These are phyloP conservation scores for Crithidia expoeki DNA, from an alignment of 208 protist genomes.

Conservation along the genomic window DNA sequence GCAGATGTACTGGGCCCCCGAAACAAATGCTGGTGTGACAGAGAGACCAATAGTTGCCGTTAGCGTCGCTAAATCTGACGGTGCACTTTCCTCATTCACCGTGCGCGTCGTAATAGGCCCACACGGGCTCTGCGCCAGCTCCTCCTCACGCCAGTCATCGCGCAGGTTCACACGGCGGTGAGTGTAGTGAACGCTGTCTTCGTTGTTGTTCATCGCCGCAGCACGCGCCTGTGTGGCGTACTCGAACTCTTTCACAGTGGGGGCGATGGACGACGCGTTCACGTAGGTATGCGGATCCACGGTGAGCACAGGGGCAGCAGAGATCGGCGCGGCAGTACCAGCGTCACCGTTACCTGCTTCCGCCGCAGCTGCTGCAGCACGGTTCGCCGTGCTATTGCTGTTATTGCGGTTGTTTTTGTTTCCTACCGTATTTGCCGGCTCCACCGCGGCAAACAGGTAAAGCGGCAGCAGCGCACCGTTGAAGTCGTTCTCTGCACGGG, in stretches of 20 bases:
- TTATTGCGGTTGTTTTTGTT: too few relatives aligned
- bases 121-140: neutral
- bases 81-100: neutral
- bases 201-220: neutral
- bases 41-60: neutral
- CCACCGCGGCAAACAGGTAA: conserved; percentile 18
- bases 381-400: too few relatives aligned
- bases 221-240: neutral
- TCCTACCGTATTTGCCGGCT: too few relatives aligned
- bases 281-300: neutral
- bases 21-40: conserved; percentile 8
- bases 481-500: conserved; percentile 14
- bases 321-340: neutral
- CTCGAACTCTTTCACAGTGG: conserved; percentile 4
- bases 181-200: conserved; percentile 11
- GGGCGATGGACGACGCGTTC: neutral
- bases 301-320: neutral
- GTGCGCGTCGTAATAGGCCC: neutral
- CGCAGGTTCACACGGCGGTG: neutral
- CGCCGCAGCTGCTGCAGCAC: too few relatives aligned
- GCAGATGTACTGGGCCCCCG: conserved; percentile 26
- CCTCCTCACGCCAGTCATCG: neutral
- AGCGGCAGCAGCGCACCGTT: conserved; percentile 20
- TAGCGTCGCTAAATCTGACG: conserved; percentile 7
- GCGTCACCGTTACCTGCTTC: too few relatives aligned